A percentile compares a stretch with the other conserved stretches of the same genome.
These are phyloP conservation scores for Acarospora socialis DNA, from an alignment of 2,329 filamentous ascomycete genomes.

Conservation along the genomic window DNA sequence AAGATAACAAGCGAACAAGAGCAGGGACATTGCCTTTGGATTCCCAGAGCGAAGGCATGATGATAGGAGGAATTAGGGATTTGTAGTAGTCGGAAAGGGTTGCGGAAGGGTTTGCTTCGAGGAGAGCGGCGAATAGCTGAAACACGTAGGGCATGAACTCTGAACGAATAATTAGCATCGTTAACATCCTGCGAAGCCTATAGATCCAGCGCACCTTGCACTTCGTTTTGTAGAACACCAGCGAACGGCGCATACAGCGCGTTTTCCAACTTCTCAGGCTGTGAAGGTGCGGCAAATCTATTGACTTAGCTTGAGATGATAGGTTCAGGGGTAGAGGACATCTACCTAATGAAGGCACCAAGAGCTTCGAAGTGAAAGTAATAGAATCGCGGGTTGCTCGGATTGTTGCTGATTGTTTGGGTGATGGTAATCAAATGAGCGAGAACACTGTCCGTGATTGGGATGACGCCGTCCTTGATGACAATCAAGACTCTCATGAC, in stretches of 20 bases:
- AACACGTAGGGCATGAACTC: slow-evolving; percentile 96
- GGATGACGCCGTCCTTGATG: slow-evolving; percentile 65
- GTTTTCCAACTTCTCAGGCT: slow-evolving; percentile 61
- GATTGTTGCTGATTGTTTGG: slow-evolving; percentile 81
- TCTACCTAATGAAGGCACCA: slow-evolving; percentile 65
- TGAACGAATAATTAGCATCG: slow-evolving; percentile 25
- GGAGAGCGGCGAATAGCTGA: slow-evolving; percentile 79
- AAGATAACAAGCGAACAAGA: slow-evolving; percentile 67
- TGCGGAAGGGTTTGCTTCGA: slow-evolving; percentile 72
- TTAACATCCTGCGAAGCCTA: background rate
- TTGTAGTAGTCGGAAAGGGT: slow-evolving; percentile 70
- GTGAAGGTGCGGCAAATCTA: slow-evolving; percentile 51
- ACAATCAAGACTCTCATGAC: slow-evolving; percentile 96
- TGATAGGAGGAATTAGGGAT: slow-evolving; percentile 59
- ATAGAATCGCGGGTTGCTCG: slow-evolving; percentile 94
- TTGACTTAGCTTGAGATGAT: slow-evolving; percentile 9
- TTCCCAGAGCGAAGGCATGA: slow-evolving; percentile 79
- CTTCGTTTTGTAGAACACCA: slow-evolving; percentile 62
- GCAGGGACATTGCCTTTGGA: slow-evolving; percentile 86
- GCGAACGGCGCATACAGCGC: slow-evolving; percentile 75
- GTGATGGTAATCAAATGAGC: slow-evolving; percentile 79
- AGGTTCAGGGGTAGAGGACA: slow-evolving; percentile 1
- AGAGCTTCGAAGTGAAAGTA: slow-evolving; percentile 97
- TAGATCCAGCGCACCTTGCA: slow-evolving; percentile 46
- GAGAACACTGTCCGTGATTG: slow-evolving; percentile 64